Percentiles rank a stretch among this genome's conserved stretches.
Evolutionary conservation across 768 basidiomycete genomes (phyloP).

Genomic region (Tulasnella sp.): DNA sequence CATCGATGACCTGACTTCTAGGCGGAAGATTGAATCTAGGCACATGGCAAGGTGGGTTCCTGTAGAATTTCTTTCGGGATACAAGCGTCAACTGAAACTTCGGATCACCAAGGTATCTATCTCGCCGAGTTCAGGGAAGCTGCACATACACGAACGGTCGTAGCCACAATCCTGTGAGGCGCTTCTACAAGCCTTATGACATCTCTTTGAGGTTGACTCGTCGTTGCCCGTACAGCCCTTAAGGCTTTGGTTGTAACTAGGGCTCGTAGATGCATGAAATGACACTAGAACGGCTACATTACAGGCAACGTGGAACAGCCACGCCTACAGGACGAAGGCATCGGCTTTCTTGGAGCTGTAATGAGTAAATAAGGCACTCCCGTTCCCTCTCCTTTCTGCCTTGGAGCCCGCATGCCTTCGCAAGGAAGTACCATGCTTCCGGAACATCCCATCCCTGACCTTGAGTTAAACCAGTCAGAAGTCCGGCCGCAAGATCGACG

Average conservation of each 20-base stretch:
- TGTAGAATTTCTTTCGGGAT: background rate
- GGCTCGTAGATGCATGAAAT: too few relatives aligned
- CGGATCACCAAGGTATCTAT: slow-evolving; percentile 51
- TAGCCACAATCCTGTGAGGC: slow-evolving; percentile 70
- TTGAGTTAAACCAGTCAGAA: slow-evolving; percentile 64
- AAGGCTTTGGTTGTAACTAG: too few relatives aligned
- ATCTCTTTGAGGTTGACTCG: background rate
- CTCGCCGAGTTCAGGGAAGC: slow-evolving; percentile 71
- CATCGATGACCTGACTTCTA: background rate
- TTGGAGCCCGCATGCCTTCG: slow-evolving; percentile 66
- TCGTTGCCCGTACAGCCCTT: background rate
- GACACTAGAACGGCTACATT: background rate
- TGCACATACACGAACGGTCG: slow-evolving; percentile 54
- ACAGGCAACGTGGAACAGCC: slow-evolving; percentile 22
- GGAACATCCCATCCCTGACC: slow-evolving; percentile 82
- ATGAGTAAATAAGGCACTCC: slow-evolving; percentile 61
- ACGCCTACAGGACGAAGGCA: slow-evolving; percentile 23
- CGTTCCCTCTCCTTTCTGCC: slow-evolving; percentile 57
- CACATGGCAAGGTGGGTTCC: slow-evolving; percentile 73
- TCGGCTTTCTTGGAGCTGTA: slow-evolving; percentile 33
- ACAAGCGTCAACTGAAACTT: background rate
- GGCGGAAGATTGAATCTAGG: slow-evolving; percentile 54
- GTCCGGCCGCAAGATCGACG: slow-evolving; percentile 71
- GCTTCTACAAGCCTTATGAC: background rate
- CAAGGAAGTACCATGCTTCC: slow-evolving; percentile 91